A percentile compares a stretch with the other conserved stretches of the same genome.
Conservation (phyloP, 2,329 filamentous ascomycete species). For the Pseudocercospora cruenta region DNA sequence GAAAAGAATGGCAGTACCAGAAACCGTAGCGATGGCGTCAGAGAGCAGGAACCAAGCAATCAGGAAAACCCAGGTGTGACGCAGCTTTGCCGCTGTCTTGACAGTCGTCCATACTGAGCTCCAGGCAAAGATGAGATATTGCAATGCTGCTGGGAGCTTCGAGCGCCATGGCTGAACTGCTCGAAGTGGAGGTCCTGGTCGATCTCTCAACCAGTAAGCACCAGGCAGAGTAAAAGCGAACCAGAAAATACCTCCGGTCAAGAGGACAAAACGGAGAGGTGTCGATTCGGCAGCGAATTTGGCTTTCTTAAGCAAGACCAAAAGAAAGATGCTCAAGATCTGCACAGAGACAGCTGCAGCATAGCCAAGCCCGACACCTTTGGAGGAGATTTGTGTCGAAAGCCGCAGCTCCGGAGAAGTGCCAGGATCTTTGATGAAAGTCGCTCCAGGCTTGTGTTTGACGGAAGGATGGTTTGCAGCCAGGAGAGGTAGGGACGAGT, state of each 20-base stretch:
- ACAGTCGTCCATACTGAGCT: constrained; percentile 78
- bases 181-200: constrained; percentile 71
- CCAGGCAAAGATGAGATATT: constrained; percentile 82
- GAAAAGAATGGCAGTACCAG: constrained; percentile 90
- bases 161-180: constrained; percentile 31
- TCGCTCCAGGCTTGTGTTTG: constrained; percentile 18
- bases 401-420: constrained; percentile 70
- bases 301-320: constrained; percentile 57
- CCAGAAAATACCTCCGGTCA: constrained; percentile 88
- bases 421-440: constrained; percentile 4
- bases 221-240: constrained; percentile 82
- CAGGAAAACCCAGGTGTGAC: constrained; percentile 76
- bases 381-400: constrained; percentile 83
- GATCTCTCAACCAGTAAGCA: constrained; percentile 72
- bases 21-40: constrained; percentile 89
- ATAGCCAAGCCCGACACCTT: constrained; percentile 89
- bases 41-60: constrained; percentile 89
- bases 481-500: constrained; percentile 86
- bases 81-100: constrained; percentile 67
- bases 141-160: constrained; percentile 41
- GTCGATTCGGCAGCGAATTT: constrained; percentile 73
- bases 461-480: constrained; percentile 75
- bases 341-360: constrained; percentile 80
- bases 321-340: constrained; percentile 72
- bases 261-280: constrained; percentile 78